Percentiles rank a stretch among this genome's conserved stretches.
Conservation (phyloP, 306 rosid genomes). For the Leucaena leucocephala region DNA sequence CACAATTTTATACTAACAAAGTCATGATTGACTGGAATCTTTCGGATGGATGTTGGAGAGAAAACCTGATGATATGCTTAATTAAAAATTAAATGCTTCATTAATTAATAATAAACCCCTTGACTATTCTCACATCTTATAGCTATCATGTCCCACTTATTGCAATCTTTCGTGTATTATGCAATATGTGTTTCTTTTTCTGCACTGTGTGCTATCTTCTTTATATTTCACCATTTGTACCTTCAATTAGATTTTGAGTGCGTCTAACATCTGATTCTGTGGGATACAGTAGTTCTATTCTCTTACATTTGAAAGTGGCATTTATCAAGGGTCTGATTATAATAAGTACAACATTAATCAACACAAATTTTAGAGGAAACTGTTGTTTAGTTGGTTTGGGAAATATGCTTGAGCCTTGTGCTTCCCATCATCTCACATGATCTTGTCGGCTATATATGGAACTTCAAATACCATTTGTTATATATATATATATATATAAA, state of each 20-base stretch:
- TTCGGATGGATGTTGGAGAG: slow-evolving; percentile 30
- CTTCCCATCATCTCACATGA: slow-evolving; percentile 58
- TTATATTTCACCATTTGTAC: slow-evolving; percentile 37
- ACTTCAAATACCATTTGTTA: slow-evolving; percentile 41
- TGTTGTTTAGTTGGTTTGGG: slow-evolving; percentile 52
- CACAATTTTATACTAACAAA: slow-evolving; percentile 30
- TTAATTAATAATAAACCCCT: slow-evolving; percentile 12
- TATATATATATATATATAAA: neutral
- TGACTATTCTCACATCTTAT: slow-evolving; percentile 30
- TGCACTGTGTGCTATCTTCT: slow-evolving; percentile 27
- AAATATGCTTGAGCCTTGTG: slow-evolving; percentile 53
- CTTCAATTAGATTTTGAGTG: slow-evolving; percentile 52
- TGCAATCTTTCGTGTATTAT: slow-evolving; percentile 35
- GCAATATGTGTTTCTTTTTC: slow-evolving; percentile 27
- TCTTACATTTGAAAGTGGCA: slow-evolving; percentile 40
- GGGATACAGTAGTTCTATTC: slow-evolving; percentile 47
- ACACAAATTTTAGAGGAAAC: slow-evolving; percentile 18
- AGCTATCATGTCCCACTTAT: slow-evolving; percentile 39
- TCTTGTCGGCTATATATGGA: slow-evolving; percentile 51
- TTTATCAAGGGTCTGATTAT: slow-evolving; percentile 21
- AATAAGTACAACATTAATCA: neutral
- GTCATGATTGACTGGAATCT: slow-evolving; percentile 56
- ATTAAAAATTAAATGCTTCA: slow-evolving; percentile 18
- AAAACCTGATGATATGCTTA: slow-evolving; percentile 13
- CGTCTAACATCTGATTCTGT: slow-evolving; percentile 53